Conservation (phyloP, 1,284 basidiomycete genomes). For the Abortiporus biennis region DNA sequence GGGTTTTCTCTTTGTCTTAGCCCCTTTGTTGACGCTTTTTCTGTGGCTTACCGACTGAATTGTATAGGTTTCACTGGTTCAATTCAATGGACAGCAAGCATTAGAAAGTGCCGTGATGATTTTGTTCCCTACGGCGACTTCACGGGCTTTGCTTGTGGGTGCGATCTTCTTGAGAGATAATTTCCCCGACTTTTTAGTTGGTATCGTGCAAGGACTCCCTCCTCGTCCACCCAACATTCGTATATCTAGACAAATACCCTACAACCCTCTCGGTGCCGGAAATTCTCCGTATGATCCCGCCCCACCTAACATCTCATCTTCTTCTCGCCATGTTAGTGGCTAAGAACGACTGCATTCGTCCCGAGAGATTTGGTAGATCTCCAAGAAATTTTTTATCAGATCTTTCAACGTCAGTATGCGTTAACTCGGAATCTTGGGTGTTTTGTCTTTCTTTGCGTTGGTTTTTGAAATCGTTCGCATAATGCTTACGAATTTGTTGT, state of each 20-base stretch:
- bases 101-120: constrained; percentile 45
- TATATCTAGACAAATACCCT: constrained; percentile 11
- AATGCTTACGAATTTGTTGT: no score
- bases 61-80: constrained; percentile 3
- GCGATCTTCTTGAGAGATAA: constrained; percentile 44
- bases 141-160: constrained; percentile 53
- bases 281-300: constrained; percentile 16
- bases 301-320: constrained; percentile 19
- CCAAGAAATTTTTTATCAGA: no score
- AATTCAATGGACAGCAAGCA: constrained; percentile 45
- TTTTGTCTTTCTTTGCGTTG: no score
- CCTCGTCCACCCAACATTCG: constrained; percentile 7
- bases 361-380: no score
- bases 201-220: constrained; percentile 11
- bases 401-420: no score
- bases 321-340: constrained; percentile 20
- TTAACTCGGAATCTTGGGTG: no score
- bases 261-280: constrained; percentile 12
- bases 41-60: neutral
- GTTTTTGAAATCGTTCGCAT: no score
- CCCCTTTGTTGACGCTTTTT: no score
- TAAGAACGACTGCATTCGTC: no score
- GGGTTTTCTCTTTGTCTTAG: constrained; percentile 26
- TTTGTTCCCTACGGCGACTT: constrained; percentile 47
- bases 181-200: constrained; percentile 47